A percentile compares a stretch with the other conserved stretches of the same genome.
Conservation (phyloP, 2,329 filamentous ascomycete species). For the Tolypocladium guangdongense region DNA sequence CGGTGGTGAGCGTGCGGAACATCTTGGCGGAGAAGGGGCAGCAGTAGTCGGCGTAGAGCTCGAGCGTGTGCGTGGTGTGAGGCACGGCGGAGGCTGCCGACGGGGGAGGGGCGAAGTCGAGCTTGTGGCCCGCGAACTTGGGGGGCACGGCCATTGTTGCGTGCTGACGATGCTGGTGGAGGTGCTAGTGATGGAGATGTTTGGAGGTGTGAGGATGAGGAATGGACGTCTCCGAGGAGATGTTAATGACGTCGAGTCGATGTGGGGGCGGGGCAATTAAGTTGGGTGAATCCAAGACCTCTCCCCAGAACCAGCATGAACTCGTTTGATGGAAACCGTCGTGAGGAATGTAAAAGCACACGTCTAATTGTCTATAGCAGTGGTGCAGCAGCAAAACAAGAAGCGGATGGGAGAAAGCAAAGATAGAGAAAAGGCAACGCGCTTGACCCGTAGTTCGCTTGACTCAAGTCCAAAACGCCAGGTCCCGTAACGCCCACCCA, state of each 20-base stretch:
- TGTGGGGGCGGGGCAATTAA: not conserved
- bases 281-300: no score
- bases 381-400: not conserved
- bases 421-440: no score
- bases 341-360: not conserved
- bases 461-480: not conserved
- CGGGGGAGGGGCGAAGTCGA: slow-evolving; percentile 34
- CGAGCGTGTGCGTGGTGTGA: slow-evolving; percentile 45
- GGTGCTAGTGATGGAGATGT: not conserved
- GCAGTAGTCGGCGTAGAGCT: slow-evolving; percentile 77
- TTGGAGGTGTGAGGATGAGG: not conserved
- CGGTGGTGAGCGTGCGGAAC: slow-evolving; percentile 64
- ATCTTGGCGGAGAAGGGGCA: slow-evolving; percentile 62
- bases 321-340: not conserved
- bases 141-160: slow-evolving; percentile 61
- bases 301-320: no score
- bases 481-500: no score
- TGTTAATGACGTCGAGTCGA: no score
- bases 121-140: slow-evolving; percentile 64
- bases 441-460: not conserved
- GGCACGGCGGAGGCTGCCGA: slow-evolving; percentile 23
- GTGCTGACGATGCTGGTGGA: not conserved
- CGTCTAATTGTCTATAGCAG: not conserved
- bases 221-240: no score
- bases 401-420: not conserved